Evolutionary conservation across 164 flowering plant species (phyloP).

Genomic region (Amborella trichopoda): DNA sequence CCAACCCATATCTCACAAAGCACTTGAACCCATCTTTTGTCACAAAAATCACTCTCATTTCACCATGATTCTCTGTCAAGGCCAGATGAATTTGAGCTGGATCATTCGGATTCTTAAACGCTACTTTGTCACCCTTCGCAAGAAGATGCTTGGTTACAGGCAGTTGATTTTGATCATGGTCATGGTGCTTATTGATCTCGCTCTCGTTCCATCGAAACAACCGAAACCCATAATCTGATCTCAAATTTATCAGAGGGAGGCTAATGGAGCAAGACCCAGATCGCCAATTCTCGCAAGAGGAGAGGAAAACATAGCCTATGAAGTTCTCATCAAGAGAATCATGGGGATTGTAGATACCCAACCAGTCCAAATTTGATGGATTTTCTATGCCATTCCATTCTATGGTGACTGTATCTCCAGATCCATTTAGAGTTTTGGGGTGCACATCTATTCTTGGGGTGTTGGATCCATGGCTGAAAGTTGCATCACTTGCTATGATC

Average conservation of each 20-base stretch:
- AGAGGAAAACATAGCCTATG: slow-evolving; percentile 82
- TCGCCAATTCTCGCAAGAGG: slow-evolving; percentile 42
- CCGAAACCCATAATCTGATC: slow-evolving; percentile 74
- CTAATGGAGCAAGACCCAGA: slow-evolving; percentile 66
- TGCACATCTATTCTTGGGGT: neutral
- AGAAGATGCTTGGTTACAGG: slow-evolving; percentile 62
- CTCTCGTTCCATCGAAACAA: slow-evolving; percentile 60
- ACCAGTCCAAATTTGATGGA: slow-evolving; percentile 65
- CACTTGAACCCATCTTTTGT: slow-evolving; percentile 42
- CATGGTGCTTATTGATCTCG: slow-evolving; percentile 37
- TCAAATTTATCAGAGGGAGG: slow-evolving; percentile 60
- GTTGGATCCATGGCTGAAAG: too few species aligned
- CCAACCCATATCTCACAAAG: slow-evolving; percentile 51
- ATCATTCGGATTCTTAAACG: slow-evolving; percentile 31
- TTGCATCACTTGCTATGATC: too few species aligned
- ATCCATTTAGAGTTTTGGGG: slow-evolving; percentile 34
- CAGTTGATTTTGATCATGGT: slow-evolving; percentile 75
- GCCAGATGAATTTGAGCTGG: slow-evolving; percentile 89
- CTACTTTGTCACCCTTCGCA: slow-evolving; percentile 30
- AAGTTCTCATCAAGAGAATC: slow-evolving; percentile 43
- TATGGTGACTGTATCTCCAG: slow-evolving; percentile 45
- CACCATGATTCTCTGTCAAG: slow-evolving; percentile 43
- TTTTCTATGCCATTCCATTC: slow-evolving; percentile 48
- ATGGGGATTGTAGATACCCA: slow-evolving; percentile 85
- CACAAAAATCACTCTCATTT: slow-evolving; percentile 89